Conservation (phyloP, 2,329 filamentous ascomycete species). For the Thielaviopsis populi region DNA sequence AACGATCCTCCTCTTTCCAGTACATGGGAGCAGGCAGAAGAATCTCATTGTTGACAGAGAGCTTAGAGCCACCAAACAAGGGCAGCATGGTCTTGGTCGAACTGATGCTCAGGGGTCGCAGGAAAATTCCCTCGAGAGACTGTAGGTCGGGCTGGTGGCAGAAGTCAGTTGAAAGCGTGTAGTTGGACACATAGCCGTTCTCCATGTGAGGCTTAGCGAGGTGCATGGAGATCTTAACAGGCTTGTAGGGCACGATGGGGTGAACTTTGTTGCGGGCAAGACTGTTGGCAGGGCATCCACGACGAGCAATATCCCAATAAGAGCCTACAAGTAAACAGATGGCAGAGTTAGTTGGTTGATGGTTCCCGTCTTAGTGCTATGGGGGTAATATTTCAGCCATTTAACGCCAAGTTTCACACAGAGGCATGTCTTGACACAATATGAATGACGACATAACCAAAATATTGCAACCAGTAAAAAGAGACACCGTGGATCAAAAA, state of each 20-base stretch:
- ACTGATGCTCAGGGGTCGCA: constrained; percentile 41
- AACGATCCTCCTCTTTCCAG: constrained; percentile 47
- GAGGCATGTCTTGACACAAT: neutral
- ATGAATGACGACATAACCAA: neutral
- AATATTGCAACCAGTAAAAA: neutral
- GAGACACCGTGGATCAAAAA: neutral
- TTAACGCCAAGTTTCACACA: neutral
- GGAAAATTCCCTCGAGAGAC: constrained; percentile 48
- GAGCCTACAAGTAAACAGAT: constrained; percentile 25
- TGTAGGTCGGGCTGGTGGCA: constrained; percentile 52
- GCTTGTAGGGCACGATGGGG: constrained; percentile 30
- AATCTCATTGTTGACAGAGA: constrained; percentile 55
- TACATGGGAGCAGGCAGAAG: constrained; percentile 56
- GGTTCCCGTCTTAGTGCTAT: neutral
- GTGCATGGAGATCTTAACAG: constrained; percentile 32
- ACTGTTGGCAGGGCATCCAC: constrained; percentile 48
- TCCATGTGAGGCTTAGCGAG: constrained; percentile 35
- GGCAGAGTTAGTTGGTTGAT: neutral
- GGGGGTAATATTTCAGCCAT: neutral
- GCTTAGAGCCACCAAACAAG: constrained; percentile 54
- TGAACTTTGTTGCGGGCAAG: constrained; percentile 36
- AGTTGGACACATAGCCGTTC: constrained; percentile 47
- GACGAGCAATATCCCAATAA: constrained; percentile 43
- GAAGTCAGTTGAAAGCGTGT: constrained; percentile 43
- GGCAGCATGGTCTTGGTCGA: constrained; percentile 45